Base-by-base conservation (phyloP, 2,329 filamentous ascomycete species). In the Diaporthe aspalathi region DNA sequence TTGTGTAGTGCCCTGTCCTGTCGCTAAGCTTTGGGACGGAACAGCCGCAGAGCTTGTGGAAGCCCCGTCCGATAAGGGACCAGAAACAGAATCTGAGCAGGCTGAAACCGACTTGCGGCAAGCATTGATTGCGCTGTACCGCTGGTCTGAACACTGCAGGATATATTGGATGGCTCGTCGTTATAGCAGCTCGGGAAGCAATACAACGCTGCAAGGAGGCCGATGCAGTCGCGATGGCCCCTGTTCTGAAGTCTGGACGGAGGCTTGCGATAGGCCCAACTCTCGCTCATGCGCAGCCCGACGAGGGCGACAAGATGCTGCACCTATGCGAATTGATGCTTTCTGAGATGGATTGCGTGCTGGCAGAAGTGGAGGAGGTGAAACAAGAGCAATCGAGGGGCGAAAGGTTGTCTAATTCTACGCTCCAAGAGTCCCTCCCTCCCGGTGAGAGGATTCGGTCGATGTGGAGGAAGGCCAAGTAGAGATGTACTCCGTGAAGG, bases 41-140 rank as follows among this genome's bases (percentile, higher is more conserved):
- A 53, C 68, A 65, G 60, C 45, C 60, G 45, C 45, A 63, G 60
- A 27, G 45, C 60, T 62, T 43, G 50, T 70, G 35, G 27, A 17
- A 27, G 20, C 43, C n/a, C 43, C 40, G 63, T 38, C 47, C 50
- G 60, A 71, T 67, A 70, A 70, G 70, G 53, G 47, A n/a, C 45
- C 54, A 49, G 54, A 71, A 63, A 71, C 52, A 14, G 45, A 53
- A 57, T 62, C 53, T 60, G 53, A 65, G 52, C 32, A 70, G 60
- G 60, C 60, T 70, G 70, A 72, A 72, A 72, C 70, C 40, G 62
- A 72, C 45, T 70, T 72, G 70, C 70, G 70, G 70, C 70, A 65
- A 66, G 53, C 67, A 65, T 35, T 49, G 60, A 38, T 60, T 60
- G 60, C 29, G 60, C 60, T 49, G 43, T 52, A 60, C 50, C 9